Base-by-base conservation (phyloP, 2,329 filamentous ascomycete genomes). In the Aspergillus aculeatinus region DNA sequence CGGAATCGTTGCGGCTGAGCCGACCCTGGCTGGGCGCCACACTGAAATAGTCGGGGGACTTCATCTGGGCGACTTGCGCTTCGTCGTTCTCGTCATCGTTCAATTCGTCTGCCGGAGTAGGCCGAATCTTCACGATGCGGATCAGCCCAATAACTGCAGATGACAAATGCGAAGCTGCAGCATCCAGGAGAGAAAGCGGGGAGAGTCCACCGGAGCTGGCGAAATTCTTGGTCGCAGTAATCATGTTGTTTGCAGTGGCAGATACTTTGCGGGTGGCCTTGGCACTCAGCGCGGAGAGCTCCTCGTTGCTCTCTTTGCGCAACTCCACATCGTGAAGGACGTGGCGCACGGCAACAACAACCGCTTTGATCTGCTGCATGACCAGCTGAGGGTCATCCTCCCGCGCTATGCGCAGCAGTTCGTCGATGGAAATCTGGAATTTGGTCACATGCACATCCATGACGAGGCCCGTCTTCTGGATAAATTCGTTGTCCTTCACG, bases 191-290 rank as follows among this genome's bases (percentile, higher is more conserved):
- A 5, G 92, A 96, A n/a, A 99, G 89, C 0, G 95, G 95, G 1
- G 92, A 94, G 33, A 99, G 85, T 31, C 95, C 95, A 21, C 86
- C 87, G 0, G 92, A 88, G 11, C 86, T 84, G 35, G 90, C 89
- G 74, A 95, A 96, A 72, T 96, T 96, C 79, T 96, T 96, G 35
- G 91, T 89, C 1, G 94, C 92, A 2, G 94, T 98, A 70, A 98
- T 97, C 60, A 99, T 82, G 71, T 94, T 95, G 81, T 98, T 98
- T 52, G 95, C 93, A 1, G 94, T 96, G 2, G 89, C 89, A n/a
- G 92, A 96, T 3, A 98, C 89, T 60, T 89, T 89, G 53, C 86
- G 84, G 76, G 91, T 96, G 62, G 96, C 83, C 74, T 89, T 92
- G 29, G 82, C 80, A 65, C 87, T 86, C 63, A 88, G 81, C 64